Evolutionary conservation across 2,329 filamentous ascomycete genomes (phyloP).

Genomic region (Xylogone sp.): DNA sequence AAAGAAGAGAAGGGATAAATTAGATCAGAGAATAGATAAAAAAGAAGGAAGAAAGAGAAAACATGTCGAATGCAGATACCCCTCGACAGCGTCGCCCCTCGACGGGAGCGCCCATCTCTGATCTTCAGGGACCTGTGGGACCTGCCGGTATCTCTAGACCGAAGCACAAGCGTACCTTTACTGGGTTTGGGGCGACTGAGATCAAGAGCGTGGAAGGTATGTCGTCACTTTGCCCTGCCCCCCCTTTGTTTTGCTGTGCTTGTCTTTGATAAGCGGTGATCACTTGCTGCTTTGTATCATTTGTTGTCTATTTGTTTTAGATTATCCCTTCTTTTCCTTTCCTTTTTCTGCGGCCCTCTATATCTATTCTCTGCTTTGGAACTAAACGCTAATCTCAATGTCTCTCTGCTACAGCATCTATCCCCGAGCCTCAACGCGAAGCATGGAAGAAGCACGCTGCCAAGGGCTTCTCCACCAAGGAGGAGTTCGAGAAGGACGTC

Average conservation of each 20-base stretch:
- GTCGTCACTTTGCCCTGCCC: slow-evolving; percentile 13
- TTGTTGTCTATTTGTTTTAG: slow-evolving; percentile 1
- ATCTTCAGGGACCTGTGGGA: slow-evolving; percentile 82
- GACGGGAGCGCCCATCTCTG: slow-evolving; percentile 75
- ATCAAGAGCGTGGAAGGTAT: slow-evolving; percentile 91
- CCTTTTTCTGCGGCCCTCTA: too few relatives aligned
- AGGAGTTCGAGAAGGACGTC: slow-evolving; percentile 82
- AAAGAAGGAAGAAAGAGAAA: too few relatives aligned
- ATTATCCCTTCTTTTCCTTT: too few relatives aligned
- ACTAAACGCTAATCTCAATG: too few relatives aligned
- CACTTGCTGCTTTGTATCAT: not conserved
- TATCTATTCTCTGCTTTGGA: too few relatives aligned
- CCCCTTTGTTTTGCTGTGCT: slow-evolving; percentile 1
- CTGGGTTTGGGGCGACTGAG: slow-evolving; percentile 84
- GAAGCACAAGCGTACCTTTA: slow-evolving; percentile 97
- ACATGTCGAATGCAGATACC: slow-evolving; percentile 16
- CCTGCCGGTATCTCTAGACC: slow-evolving; percentile 81
- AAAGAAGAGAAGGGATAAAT: too few relatives aligned
- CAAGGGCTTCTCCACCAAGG: slow-evolving; percentile 69
- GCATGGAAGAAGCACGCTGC: slow-evolving; percentile 67
- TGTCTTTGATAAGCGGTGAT: not conserved
- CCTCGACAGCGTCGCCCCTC: slow-evolving; percentile 78
- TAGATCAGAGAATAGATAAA: too few relatives aligned
- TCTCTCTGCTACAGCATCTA: slow-evolving; percentile 67
- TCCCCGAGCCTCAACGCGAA: slow-evolving; percentile 83